Conservation (phyloP, 768 basidiomycete species). For the Serendipita vermifera region DNA sequence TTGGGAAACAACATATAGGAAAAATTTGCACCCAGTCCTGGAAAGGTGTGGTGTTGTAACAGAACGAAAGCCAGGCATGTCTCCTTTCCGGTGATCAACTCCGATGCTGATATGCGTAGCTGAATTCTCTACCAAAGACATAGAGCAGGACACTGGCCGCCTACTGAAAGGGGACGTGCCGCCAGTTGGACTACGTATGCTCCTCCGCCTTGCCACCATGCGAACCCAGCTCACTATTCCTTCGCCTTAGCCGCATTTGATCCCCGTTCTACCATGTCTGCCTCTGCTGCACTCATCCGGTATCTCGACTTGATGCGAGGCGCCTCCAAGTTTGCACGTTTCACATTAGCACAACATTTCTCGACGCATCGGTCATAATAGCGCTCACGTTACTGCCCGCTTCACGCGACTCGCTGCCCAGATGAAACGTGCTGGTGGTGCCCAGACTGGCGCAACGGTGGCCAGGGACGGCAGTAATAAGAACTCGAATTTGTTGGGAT, state of each 20-base stretch:
- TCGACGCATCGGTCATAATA: conserved; percentile 87
- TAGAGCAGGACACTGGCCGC: conserved; percentile 66
- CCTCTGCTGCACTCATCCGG: conserved; percentile 60
- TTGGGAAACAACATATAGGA: no score
- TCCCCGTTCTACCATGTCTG: conserved; percentile 55
- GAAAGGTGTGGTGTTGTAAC: conserved; percentile 87
- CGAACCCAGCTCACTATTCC: no score
- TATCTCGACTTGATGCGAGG: conserved; percentile 76
- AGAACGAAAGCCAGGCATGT: conserved; percentile 72
- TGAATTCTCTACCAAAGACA: conserved; percentile 70
- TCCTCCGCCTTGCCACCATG: no score
- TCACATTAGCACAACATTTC: conserved; percentile 69
- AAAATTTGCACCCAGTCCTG: conserved; percentile 71
- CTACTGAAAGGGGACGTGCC: conserved; percentile 41
- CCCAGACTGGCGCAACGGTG: no score
- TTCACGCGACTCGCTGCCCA: no score
- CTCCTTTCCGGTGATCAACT: no score
- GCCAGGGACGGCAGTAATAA: conserved; percentile 39
- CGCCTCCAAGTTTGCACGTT: conserved; percentile 63
- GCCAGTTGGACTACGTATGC: conserved; percentile 29
- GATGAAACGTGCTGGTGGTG: no score
- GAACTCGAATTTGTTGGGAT: conserved; percentile 75
- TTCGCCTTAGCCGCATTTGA: conserved; percentile 59
- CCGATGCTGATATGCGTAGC: no score
- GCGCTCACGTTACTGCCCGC: conserved; percentile 77